Percentiles rank a stretch among this genome's conserved stretches.
These are phyloP conservation scores for Pseudogymnoascus sp. DNA, from an alignment of 2,329 filamentous ascomycete genomes.

Conservation along the genomic window DNA sequence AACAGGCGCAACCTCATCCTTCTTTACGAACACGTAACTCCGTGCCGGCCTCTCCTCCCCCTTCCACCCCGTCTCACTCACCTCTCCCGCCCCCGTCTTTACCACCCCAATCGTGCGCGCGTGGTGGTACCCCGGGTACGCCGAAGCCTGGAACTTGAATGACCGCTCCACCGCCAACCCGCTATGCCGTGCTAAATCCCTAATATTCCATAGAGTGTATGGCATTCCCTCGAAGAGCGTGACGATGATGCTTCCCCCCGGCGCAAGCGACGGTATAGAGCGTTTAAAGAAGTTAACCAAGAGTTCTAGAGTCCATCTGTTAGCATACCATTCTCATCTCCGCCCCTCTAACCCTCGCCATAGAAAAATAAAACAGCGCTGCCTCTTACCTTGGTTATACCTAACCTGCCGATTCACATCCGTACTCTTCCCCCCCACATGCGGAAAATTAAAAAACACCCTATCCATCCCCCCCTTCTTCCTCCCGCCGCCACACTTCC, in stretches of 20 bases:
- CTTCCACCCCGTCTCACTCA: conserved; percentile 39
- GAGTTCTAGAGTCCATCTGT: conserved; percentile 39
- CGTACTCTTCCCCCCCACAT: conserved; percentile 84
- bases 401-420: conserved; percentile 93
- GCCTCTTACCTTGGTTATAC: conserved; percentile 60
- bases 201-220: conserved; percentile 92
- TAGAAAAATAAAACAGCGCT: too few relatives aligned
- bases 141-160: conserved; percentile 58
- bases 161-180: conserved; percentile 64
- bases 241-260: conserved; percentile 58
- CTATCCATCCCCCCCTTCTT: conserved; percentile 54
- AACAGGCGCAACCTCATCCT: conserved; percentile 39
- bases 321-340: not conserved
- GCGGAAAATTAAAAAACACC: conserved; percentile 94
- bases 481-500: conserved; percentile 29
- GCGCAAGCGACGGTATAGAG: conserved; percentile 44
- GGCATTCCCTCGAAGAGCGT: conserved; percentile 90
- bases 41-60: conserved; percentile 46
- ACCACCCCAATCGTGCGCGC: conserved; percentile 65
- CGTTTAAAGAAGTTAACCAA: conserved; percentile 61
- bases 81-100: conserved; percentile 39
- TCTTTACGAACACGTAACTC: conserved; percentile 56
- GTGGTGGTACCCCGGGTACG: conserved; percentile 69
- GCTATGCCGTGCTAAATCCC: conserved; percentile 73
- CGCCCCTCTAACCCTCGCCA: too few relatives aligned